Percentiles rank a stretch among this genome's conserved stretches.
Evolutionary conservation across 83 land plant species (phyloP).

Genomic region (Picea abies): DNA sequence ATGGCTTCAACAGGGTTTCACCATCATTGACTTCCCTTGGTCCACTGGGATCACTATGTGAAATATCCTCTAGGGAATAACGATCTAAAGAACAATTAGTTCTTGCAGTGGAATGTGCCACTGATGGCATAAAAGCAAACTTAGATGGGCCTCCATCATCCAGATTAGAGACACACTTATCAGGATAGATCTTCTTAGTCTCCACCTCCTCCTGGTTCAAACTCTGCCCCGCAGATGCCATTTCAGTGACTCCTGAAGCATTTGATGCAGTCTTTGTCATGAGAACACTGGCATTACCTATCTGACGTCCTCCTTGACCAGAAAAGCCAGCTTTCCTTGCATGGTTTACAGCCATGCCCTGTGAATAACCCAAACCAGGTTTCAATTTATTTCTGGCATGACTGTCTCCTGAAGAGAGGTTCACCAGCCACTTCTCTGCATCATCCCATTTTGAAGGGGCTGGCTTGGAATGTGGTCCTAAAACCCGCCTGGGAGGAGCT

Average conservation of each 20-base stretch:
- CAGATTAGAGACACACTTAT: conserved; percentile 7
- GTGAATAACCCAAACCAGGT: conserved; percentile 22
- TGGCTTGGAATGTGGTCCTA: conserved; percentile 45
- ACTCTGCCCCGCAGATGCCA: conserved; percentile 19
- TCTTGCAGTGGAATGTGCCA: not conserved
- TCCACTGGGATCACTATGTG: not conserved
- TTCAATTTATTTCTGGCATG: conserved; percentile 20
- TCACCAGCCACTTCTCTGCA: conserved; percentile 79
- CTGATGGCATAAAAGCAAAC: conserved; percentile 27
- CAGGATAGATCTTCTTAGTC: conserved; percentile 15
- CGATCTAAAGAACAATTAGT: conserved; percentile 30
- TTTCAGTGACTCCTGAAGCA: conserved; percentile 20
- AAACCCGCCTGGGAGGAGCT: conserved; percentile 18
- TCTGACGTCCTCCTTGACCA: conserved; percentile 32
- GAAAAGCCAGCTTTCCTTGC: conserved; percentile 21
- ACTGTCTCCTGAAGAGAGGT: conserved; percentile 32
- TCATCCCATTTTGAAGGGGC: conserved; percentile 79
- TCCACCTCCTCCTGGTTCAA: conserved; percentile 41
- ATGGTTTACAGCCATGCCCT: conserved; percentile 10
- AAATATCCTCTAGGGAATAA: conserved; percentile 22
- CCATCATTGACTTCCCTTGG: conserved; percentile 10
- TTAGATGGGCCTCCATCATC: conserved; percentile 25
- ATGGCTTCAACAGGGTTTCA: conserved; percentile 37
- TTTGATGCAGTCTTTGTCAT: conserved; percentile 42
- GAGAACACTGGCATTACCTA: conserved; percentile 5